phyloP scores from a whole-genome alignment of 2,329 filamentous ascomycete species.

The Camillea tinctor region DNA sequence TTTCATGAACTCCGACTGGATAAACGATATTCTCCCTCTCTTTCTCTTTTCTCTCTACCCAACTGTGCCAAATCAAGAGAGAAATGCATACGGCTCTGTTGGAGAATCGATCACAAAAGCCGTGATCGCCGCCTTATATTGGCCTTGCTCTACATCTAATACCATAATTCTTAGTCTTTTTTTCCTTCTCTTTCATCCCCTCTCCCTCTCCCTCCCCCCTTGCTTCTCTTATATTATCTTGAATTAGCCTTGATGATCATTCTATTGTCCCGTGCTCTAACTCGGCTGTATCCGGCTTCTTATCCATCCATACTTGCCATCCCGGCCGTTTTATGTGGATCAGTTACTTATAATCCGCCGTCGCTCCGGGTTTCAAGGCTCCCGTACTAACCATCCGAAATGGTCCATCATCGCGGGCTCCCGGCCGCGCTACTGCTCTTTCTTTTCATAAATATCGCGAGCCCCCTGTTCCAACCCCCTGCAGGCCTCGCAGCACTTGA shows the following conservation, averaged over 20 bases:
- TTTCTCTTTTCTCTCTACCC: no score
- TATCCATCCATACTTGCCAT: background rate
- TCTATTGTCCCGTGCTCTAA: background rate
- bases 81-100: background rate
- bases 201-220: no score
- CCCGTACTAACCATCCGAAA: background rate
- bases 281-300: background rate
- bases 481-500: slow-evolving; percentile 11
- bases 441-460: slow-evolving; percentile 4
- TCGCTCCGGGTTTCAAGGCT: background rate
- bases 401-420: slow-evolving; percentile 5
- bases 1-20: no score
- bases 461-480: slow-evolving; percentile 5
- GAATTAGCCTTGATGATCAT: background rate
- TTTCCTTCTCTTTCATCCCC: background rate
- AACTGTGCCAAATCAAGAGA: no score
- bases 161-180: no score
- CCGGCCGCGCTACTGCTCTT: background rate
- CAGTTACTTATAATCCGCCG: background rate
- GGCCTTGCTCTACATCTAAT: no score
- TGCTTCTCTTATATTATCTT: background rate
- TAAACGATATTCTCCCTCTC: no score
- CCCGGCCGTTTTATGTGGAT: background rate
- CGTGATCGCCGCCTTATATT: background rate
- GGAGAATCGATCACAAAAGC: background rate